A percentile compares a stretch with the other conserved stretches of the same genome.
Conservation (phyloP, 805 yeast species). For the Henningerozyma blattae region DNA sequence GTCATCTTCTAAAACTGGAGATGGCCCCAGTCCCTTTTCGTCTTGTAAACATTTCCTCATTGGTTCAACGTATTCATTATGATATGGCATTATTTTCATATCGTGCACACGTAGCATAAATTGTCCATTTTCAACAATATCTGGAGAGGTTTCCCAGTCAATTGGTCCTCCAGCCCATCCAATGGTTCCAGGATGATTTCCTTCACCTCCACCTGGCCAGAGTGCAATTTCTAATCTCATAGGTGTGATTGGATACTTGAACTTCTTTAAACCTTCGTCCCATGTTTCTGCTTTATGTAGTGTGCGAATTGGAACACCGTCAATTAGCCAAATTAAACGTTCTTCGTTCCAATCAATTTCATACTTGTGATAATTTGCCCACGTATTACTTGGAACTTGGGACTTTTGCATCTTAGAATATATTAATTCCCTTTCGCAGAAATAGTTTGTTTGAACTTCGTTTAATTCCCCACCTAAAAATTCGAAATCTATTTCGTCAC, state of each 20-base stretch:
- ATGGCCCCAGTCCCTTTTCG: not conserved
- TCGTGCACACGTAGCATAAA: constrained; percentile 51
- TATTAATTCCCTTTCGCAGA: constrained; percentile 60
- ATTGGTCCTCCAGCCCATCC: constrained; percentile 85
- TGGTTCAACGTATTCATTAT: constrained; percentile 12
- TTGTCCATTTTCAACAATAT: constrained; percentile 63
- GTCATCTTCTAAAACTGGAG: not conserved
- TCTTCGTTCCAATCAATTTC: constrained; percentile 77
- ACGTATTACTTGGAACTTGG: constrained; percentile 34
- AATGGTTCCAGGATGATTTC: constrained; percentile 49
- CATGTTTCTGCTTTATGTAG: constrained; percentile 49
- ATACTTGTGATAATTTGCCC: constrained; percentile 58
- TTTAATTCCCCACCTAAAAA: constrained; percentile 64
- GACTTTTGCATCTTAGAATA: constrained; percentile 39
- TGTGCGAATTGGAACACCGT: constrained; percentile 54
- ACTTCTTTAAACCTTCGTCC: constrained; percentile 42
- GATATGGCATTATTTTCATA: constrained; percentile 52
- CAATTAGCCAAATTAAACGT: constrained; percentile 55
- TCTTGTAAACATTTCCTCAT: constrained; percentile 7
- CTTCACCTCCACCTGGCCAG: constrained; percentile 63
- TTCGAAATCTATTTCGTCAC: constrained; percentile 89
- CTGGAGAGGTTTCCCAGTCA: constrained; percentile 65
- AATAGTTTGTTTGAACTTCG: constrained; percentile 67
- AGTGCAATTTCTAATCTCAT: constrained; percentile 60
- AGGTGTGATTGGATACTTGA: constrained; percentile 63